Evolutionary conservation across 1,284 basidiomycete genomes (phyloP), one percentile per base, ranked within the genome.

Genomic region (Puccinia horiana): DNA sequence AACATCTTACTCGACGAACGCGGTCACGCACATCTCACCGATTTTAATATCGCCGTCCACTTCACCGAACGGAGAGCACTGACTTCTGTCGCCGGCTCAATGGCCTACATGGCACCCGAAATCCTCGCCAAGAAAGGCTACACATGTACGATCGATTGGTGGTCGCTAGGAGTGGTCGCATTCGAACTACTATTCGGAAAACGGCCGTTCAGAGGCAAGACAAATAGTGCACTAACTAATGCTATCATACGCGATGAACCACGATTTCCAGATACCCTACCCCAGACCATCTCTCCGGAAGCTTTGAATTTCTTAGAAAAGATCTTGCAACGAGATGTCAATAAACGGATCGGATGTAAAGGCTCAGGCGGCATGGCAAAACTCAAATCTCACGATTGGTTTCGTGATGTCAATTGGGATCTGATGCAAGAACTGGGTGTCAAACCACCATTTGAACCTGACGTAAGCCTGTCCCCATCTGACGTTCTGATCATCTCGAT

Each of bases 21-120:
- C 85, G 96, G 96, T 0, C 96, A 99, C 86, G 96, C 94, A 0
- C 96, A 98, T 86, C 90, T 99, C 84, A 98, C 96, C 20, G 96
- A 98, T 88, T 97, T 99, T 89, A 99, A 99, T 87, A 95, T 98
- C 84, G 96, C 96, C 20, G 95, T 98, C 11, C 96, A 98, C 87
- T 98, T 94, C 87, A 95, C 95, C 9, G 92, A 94, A 81, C 90
- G 92, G 67, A 90, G 94, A 47, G 87, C 93, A 83, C 92, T 98
- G 86, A 95, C 93, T 0, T 95, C 94, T 81, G 93, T 99, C 4
- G 96, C 95, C 0, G 95, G 95, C 1, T 95, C 93, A 84, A 96
- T 98, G 94, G 96, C 96, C 0, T 99, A 99, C 88, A 99, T 99
- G 96, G 90, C 86, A 23, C 86, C 86, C n/a, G 85, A 86, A 73